Percentiles rank a stretch among this genome's conserved stretches.
phyloP scores from a whole-genome alignment of 805 yeast species.

The Starmerella roubikii region DNA sequence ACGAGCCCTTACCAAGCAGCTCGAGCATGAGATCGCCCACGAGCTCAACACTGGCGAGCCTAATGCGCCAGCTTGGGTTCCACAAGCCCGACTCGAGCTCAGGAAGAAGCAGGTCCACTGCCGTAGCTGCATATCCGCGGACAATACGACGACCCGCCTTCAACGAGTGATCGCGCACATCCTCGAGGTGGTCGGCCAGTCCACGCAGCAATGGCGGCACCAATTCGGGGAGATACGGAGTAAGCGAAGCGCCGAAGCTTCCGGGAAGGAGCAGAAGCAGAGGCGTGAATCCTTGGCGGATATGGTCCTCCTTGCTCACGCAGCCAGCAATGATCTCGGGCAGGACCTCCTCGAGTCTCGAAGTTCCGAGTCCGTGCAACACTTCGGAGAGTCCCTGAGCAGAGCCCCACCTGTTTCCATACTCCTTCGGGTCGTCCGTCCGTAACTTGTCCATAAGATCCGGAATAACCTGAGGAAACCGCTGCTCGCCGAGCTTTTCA shows the following conservation, averaged over 20 bases:
- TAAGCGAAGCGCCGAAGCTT: conserved; percentile 71
- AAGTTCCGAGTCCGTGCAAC: conserved; percentile 76
- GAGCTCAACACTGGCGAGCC: conserved; percentile 86
- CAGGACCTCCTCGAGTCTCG: conserved; percentile 75
- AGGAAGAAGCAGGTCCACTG: conserved; percentile 84
- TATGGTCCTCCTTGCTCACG: conserved; percentile 46
- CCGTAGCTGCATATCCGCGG: conserved; percentile 77
- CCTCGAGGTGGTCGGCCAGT: conserved; percentile 78
- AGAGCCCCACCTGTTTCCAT: conserved; percentile 90
- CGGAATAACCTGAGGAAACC: conserved; percentile 83
- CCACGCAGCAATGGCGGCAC: conserved; percentile 90
- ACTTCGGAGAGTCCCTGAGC: conserved; percentile 96
- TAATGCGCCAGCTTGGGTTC: conserved; percentile 69
- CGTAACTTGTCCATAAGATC: conserved; percentile 60
- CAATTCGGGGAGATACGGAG: conserved; percentile 73
- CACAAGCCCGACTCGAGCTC: conserved; percentile 84
- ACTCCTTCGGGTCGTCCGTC: conserved; percentile 45
- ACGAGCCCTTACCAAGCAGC: conserved; percentile 55
- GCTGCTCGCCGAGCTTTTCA: conserved; percentile 90
- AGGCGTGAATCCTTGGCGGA: conserved; percentile 89
- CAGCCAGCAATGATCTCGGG: conserved; percentile 70
- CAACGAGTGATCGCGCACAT: conserved; percentile 74
- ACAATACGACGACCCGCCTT: conserved; percentile 89
- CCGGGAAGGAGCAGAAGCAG: conserved; percentile 80
- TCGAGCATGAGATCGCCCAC: conserved; percentile 92